Base-by-base conservation (phyloP, 495 filamentous ascomycete species). In the Hypoxylon cercidicola region DNA sequence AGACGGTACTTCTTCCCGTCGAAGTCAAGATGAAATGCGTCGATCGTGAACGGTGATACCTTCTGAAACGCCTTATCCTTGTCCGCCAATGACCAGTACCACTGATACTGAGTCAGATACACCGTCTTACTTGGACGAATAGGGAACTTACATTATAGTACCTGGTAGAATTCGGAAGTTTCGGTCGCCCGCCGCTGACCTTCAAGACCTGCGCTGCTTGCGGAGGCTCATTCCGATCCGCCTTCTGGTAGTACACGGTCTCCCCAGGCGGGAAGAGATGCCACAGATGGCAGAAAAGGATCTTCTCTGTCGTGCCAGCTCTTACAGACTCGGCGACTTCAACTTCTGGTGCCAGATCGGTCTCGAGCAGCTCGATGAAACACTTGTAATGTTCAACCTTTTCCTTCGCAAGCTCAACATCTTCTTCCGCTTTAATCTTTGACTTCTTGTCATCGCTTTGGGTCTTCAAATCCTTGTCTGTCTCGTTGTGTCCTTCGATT, bases 21-120 rank as follows among this genome's bases (percentile, higher is more conserved):
- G 44, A 56, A 56, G 34, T 56, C 53, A 12, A 56, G 53, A 8
- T 56, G 41, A 32, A 56, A 56, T 13, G 53, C 53, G n/a, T 56
- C 53, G 9, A 56, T 56, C 15, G 53, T 56, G 16, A 56, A 56
- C 16, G 39, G n/a, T 1, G 53, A 56, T 3, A 56, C 40, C 20
- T 46, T 46, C n/a, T 56, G 53, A 21, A 28, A 28, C 3, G 10
- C 9, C 44, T 1, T 28, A 12, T 23, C 20, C 20, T 28, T 4
- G 11, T 20, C 41, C 11, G 35, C 18, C 3, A 18, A 44, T 25
- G 18, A 2, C 44, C 18, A 25, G 18, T 47, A 25, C 44, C 44
- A 47, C 44, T 47, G 13, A 8, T 1, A 12, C 25, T 20, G 19
- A 11, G 44, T 47, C 25, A 47, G 44, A 12, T n/a, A n/a, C n/a